A percentile compares a stretch with the other conserved stretches of the same genome.
phyloP scores from a whole-genome alignment of 176 grass and related monocot genomes.

The Tuctoria greenei region DNA sequence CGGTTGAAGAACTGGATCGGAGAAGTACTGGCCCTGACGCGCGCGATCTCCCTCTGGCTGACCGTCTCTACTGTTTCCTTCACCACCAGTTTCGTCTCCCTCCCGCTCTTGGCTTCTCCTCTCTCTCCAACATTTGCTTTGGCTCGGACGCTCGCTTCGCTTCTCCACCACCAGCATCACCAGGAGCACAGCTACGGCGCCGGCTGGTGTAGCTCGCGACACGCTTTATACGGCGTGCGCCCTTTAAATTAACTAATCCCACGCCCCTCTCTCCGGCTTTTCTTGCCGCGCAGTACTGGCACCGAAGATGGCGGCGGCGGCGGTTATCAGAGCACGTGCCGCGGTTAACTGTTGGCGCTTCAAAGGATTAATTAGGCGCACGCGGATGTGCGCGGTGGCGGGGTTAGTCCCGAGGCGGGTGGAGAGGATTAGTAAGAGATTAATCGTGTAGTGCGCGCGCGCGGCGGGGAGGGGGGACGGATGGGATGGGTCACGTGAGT shows the following conservation, averaged over 20 bases:
- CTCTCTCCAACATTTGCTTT: neutral
- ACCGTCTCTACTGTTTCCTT: no score
- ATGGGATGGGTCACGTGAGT: conserved; percentile 43
- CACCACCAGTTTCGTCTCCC: neutral
- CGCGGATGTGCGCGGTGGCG: neutral
- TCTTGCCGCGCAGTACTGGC: neutral
- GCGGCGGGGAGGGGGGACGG: no score
- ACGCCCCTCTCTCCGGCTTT: neutral
- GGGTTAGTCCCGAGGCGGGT: conserved; percentile 32
- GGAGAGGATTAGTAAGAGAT: neutral
- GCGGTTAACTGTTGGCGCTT: neutral
- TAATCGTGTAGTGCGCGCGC: conserved; percentile 14
- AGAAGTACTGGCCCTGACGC: neutral
- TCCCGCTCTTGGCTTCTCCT: neutral
- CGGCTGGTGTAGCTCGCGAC: neutral
- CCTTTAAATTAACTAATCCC: neutral
- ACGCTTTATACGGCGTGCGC: conserved; percentile 46
- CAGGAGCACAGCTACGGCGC: neutral
- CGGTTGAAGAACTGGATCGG: no score
- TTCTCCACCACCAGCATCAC: neutral
- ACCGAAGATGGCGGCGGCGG: neutral
- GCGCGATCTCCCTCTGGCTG: neutral
- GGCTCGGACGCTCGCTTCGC: conserved; percentile 8
- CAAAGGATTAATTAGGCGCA: neutral
- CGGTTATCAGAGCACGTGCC: conserved; percentile 36